A percentile compares a stretch with the other conserved stretches of the same genome.
Conservation (phyloP, 2,329 filamentous ascomycete genomes). For the Beauveria varroae region DNA sequence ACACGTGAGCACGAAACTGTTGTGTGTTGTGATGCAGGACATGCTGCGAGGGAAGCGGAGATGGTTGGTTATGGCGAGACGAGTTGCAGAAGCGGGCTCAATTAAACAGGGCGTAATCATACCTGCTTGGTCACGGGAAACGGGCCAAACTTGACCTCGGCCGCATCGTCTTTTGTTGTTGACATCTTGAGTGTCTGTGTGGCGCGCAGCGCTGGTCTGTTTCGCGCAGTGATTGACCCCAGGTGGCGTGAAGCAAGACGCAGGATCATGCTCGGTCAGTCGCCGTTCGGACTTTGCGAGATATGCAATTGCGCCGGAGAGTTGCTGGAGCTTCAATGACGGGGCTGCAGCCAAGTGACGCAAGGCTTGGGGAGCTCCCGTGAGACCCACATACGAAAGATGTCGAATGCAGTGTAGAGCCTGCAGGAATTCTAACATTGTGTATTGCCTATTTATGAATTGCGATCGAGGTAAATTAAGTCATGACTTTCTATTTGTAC, state of each 20-base stretch:
- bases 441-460: background rate
- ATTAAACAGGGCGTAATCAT: constrained; percentile 16
- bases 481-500: background rate
- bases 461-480: background rate
- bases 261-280: background rate
- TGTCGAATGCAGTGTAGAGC: background rate
- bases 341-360: background rate
- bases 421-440: background rate
- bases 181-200: constrained; percentile 18
- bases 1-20: background rate
- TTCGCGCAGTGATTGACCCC: background rate
- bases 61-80: too few species aligned
- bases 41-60: too few species aligned
- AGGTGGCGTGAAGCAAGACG: background rate
- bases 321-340: background rate
- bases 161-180: constrained; percentile 18
- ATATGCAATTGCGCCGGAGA: background rate
- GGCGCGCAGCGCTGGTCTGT: constrained; percentile 14
- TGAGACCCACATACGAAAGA: background rate
- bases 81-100: background rate
- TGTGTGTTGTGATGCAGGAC: background rate
- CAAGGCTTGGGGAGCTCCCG: background rate
- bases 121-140: constrained; percentile 72
- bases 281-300: background rate
- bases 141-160: constrained; percentile 59